Percentiles rank a stretch among this genome's conserved stretches.
phyloP scores from a whole-genome alignment of 768 basidiomycete species.

The Psilocybe sp. region DNA sequence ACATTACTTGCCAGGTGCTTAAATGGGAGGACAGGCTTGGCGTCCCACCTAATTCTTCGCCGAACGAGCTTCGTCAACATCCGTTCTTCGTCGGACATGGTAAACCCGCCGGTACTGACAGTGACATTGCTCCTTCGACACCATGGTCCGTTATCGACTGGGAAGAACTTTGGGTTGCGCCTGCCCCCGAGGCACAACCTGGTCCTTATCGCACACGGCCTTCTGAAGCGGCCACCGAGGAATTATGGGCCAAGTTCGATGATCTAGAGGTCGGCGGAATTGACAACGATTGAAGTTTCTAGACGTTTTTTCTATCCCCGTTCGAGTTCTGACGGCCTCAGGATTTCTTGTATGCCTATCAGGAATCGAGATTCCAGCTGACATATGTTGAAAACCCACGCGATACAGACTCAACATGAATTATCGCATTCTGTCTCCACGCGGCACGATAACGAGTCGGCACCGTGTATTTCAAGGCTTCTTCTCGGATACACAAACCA shows the following conservation, averaged over 20 bases:
- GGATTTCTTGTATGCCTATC: not conserved
- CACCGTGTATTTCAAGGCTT: constrained; percentile 12
- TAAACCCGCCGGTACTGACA: constrained; percentile 5
- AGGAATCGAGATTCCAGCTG: not conserved
- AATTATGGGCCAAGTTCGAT: constrained; percentile 22
- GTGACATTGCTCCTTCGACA: constrained; percentile 5
- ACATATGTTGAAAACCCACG: constrained; percentile 1
- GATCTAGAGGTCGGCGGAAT: constrained; percentile 9
- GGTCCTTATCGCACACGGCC: constrained; percentile 38
- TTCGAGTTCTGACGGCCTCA: constrained; percentile 1
- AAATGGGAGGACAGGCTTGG: constrained; percentile 64
- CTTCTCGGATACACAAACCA: not conserved
- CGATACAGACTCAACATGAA: constrained; percentile 3
- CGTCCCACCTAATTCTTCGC: constrained; percentile 38
- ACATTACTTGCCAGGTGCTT: constrained; percentile 37
- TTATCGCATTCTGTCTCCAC: constrained; percentile 1
- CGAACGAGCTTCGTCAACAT: constrained; percentile 52
- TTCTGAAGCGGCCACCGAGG: constrained; percentile 10
- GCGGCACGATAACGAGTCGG: constrained; percentile 9
- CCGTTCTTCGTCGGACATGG: constrained; percentile 47
- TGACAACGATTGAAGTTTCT: constrained; percentile 8
- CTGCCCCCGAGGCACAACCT: constrained; percentile 53
- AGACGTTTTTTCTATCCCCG: not conserved
- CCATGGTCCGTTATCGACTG: constrained; percentile 44
- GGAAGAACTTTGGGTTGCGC: constrained; percentile 63